phyloP scores from a whole-genome alignment of 2,329 filamentous ascomycete species.

The Fusarium anguioides region DNA sequence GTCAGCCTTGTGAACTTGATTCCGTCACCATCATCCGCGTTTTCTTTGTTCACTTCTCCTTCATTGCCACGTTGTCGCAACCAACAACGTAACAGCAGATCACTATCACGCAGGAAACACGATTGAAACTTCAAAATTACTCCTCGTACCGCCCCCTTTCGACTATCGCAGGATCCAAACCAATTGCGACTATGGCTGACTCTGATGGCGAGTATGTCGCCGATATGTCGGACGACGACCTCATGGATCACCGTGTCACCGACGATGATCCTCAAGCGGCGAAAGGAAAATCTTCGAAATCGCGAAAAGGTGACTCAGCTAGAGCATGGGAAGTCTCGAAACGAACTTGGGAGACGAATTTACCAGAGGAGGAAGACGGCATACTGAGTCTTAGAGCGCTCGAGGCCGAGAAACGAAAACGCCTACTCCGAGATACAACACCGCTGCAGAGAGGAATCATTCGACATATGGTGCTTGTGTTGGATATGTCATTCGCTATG shows the following conservation, averaged over 20 bases:
- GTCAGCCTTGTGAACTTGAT: constrained; percentile 44
- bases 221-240: constrained; percentile 73
- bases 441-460: constrained; percentile 97
- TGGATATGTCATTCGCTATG: constrained; percentile 96
- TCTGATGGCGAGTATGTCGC: constrained; percentile 77
- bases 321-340: constrained; percentile 75
- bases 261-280: constrained; percentile 50
- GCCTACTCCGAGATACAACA: constrained; percentile 91
- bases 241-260: constrained; percentile 61
- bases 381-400: constrained; percentile 81
- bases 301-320: constrained; percentile 54
- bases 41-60: constrained; percentile 2
- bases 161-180: background rate
- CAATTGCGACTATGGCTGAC: constrained; percentile 68
- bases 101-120: background rate
- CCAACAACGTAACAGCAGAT: background rate
- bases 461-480: constrained; percentile 88
- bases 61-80: background rate
- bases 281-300: constrained; percentile 44
- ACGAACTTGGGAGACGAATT: constrained; percentile 77
- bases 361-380: constrained; percentile 78
- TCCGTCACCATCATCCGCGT: constrained; percentile 30
- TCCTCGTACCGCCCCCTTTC: background rate
- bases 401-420: constrained; percentile 83
- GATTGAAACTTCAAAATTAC: background rate